Base-by-base conservation (phyloP, 2,329 filamentous ascomycete genomes). In the Dichotomopilus funicola region DNA sequence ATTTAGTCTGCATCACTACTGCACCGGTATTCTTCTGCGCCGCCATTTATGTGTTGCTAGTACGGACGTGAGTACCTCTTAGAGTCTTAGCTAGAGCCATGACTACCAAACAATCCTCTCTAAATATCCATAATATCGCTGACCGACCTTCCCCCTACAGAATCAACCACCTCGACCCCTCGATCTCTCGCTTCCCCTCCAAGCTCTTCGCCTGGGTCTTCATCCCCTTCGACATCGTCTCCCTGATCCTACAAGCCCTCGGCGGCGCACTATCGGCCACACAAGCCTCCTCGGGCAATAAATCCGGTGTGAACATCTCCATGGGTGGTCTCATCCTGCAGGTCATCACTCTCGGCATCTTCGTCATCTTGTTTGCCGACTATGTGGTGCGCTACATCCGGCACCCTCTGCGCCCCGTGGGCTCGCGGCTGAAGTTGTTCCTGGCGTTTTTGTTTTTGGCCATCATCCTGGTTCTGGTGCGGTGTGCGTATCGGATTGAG, bases 1-100 rank as follows among this genome's bases (percentile, higher is more conserved):
- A 27, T 13, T 11, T 11, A 81, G 77, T 80, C 58, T 84, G 80
- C 67, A 73, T 87, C 50, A 81, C 77, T 61, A 77, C 78, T 45
- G 76, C 71, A 0, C 78, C 78, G 8, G 78, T 80, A 53, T 83
- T 80, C 67, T 76, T 79, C 63, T 76, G 80, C 34, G 85, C 84
- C 0, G 82, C 81, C 56, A 82, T 88, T 64, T 88, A 88, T 66
- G 77, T 87, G 53, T 85, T 81, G 35, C 74, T 86, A 35, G 71
- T 71, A n/a, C 65, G 69, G 53, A 67, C 72, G 67, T 68, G 52
- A 58, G 66, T 27, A 27, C 19, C 19, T 27, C 19, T 27, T 27
- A 2, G 19, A 27, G 3, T 27, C 19, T 27, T 27, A 27, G 19
- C 19, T 27, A 27, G 19, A 2, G 19, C 19, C 19, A 27, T 27